Conservation (phyloP, 1,284 basidiomycete species). For the Acaromyces ingoldii region DNA sequence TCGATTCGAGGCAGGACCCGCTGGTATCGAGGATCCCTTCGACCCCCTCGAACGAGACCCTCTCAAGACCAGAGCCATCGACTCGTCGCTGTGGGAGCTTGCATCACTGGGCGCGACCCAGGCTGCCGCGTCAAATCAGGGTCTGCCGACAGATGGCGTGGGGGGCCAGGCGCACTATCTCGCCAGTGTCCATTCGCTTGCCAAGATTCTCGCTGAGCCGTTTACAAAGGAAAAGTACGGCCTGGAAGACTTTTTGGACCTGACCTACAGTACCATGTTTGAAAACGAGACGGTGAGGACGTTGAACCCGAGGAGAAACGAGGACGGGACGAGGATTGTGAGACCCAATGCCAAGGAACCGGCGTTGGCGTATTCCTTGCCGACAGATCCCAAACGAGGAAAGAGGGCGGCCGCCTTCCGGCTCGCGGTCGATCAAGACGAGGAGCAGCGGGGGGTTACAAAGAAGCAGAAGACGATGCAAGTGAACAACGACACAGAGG, state of each 20-base stretch:
- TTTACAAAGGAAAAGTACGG: slow-evolving; percentile 86
- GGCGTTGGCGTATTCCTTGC: slow-evolving; percentile 8
- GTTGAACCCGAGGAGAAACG: slow-evolving; percentile 53
- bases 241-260: slow-evolving; percentile 95
- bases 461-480: slow-evolving; percentile 5
- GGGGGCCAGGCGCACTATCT: slow-evolving; percentile 69
- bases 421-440: slow-evolving; percentile 2
- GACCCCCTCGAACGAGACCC: slow-evolving; percentile 67
- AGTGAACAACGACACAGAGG: neutral
- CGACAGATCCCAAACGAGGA: neutral
- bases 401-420: neutral
- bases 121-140: slow-evolving; percentile 6
- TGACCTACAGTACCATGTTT: slow-evolving; percentile 87
- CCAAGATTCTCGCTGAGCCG: slow-evolving; percentile 78
- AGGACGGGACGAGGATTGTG: slow-evolving; percentile 4
- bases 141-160: slow-evolving; percentile 13
- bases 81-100: slow-evolving; percentile 89
- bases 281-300: slow-evolving; percentile 76
- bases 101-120: slow-evolving; percentile 59
- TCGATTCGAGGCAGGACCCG: slow-evolving; percentile 37
- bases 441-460: neutral
- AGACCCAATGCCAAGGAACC: too few relatives aligned
- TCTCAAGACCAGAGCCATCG: slow-evolving; percentile 69
- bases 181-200: slow-evolving; percentile 72
- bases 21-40: slow-evolving; percentile 57